Conservation (phyloP, 345 rosid species). For the Eucalyptus erythrocorys region DNA sequence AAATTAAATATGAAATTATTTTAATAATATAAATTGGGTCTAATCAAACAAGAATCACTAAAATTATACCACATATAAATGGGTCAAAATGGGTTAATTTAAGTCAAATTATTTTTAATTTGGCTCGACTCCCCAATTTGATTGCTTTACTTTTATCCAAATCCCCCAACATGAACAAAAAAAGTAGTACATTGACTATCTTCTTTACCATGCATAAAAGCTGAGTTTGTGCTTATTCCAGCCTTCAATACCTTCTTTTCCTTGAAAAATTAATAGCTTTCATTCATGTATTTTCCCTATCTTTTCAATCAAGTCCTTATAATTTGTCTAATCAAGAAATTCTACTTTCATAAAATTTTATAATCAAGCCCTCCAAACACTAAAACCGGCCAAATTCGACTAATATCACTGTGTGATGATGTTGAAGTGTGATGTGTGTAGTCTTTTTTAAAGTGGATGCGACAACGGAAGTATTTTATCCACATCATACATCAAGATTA, state of each 20-base stretch:
- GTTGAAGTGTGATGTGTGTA: background rate
- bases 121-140: background rate
- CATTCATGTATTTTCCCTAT: background rate
- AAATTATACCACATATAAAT: background rate
- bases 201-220: background rate
- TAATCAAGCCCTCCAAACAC: background rate
- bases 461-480: background rate
- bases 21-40: background rate
- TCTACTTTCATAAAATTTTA: background rate
- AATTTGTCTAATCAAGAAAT: background rate
- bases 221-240: background rate
- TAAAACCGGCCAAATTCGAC: background rate
- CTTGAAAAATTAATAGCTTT: background rate
- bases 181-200: background rate
- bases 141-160: background rate
- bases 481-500: background rate
- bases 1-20: background rate
- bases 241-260: background rate
- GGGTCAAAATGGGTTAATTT: background rate
- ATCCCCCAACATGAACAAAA: background rate
- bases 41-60: fast-evolving
- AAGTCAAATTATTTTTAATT: background rate
- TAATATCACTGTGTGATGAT: background rate
- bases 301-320: background rate
- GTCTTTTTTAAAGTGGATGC: background rate